These are phyloP conservation scores for Peronospora belbahrii DNA, from an alignment of 352 stramenopile genomes.

Conservation along the genomic window DNA sequence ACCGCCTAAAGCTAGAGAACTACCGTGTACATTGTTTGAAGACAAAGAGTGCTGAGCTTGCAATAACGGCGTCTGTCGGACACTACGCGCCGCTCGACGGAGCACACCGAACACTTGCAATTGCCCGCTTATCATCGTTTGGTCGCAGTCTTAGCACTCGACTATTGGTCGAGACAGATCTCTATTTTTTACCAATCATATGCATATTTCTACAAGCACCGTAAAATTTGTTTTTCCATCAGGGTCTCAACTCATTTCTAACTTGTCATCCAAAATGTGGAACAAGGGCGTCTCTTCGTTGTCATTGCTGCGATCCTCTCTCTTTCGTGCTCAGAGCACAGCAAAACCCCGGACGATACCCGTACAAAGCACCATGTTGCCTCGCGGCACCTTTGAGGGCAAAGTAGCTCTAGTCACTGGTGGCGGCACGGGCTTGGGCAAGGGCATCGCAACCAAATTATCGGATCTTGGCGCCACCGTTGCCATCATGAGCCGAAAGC, in stretches of 20 bases:
- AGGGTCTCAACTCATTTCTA: slow-evolving; percentile 3
- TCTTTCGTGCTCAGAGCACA: slow-evolving; percentile 14
- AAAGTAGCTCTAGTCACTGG: slow-evolving; percentile 92
- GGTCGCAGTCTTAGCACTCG: neutral
- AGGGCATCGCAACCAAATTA: slow-evolving; percentile 90
- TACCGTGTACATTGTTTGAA: neutral
- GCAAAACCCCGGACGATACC: slow-evolving; percentile 21
- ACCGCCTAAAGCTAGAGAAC: neutral
- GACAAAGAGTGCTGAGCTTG: neutral
- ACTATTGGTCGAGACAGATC: slow-evolving; percentile 3
- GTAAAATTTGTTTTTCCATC: neutral
- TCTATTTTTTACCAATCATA: slow-evolving; percentile 3
- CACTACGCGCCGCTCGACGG: slow-evolving; percentile 2
- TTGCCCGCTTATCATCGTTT: slow-evolving; percentile 9
- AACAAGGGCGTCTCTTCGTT: slow-evolving; percentile 6
- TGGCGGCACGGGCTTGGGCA: slow-evolving; percentile 91
- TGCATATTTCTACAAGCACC: neutral
- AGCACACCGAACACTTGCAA: slow-evolving; percentile 9
- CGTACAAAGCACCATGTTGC: slow-evolving; percentile 59
- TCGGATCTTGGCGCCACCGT: slow-evolving; percentile 89
- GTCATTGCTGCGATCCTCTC: neutral
- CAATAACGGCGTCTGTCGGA: slow-evolving; percentile 1
- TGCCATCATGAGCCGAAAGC: slow-evolving; percentile 92
- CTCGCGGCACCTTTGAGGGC: slow-evolving; percentile 51
- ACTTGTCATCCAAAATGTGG: slow-evolving; percentile 11